Conservation (phyloP, 2,329 filamentous ascomycete genomes). For the Grosmannia clavigera region DNA sequence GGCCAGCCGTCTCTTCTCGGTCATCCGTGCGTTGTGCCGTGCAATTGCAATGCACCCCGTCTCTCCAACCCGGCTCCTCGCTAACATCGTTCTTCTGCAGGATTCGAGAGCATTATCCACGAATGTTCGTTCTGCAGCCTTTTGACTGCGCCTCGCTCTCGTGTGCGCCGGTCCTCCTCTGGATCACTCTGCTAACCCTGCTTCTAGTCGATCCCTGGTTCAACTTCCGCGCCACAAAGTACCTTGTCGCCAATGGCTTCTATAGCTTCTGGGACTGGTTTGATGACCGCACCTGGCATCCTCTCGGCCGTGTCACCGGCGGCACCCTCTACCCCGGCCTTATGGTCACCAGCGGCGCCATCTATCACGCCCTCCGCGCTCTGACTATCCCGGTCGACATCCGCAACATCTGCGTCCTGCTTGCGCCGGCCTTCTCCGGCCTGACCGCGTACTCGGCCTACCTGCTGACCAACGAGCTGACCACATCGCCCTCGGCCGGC, state of each 20-base stretch:
- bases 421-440: slow-evolving; percentile 88
- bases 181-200: slow-evolving; percentile 14
- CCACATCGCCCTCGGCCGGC: slow-evolving; percentile 84
- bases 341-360: slow-evolving; percentile 96
- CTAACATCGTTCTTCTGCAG: slow-evolving; percentile 27
- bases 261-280: slow-evolving; percentile 99
- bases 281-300: slow-evolving; percentile 99
- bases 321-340: slow-evolving; percentile 97
- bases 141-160: slow-evolving; percentile 10
- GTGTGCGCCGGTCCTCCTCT: slow-evolving; percentile 5
- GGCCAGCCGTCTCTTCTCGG: slow-evolving; percentile 90
- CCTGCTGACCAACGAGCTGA: slow-evolving; percentile 94
- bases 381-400: slow-evolving; percentile 92
- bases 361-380: slow-evolving; percentile 86
- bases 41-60: neutral
- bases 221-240: slow-evolving; percentile 98
- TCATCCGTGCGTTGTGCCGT: slow-evolving; percentile 63
- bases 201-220: slow-evolving; percentile 93
- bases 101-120: slow-evolving; percentile 98
- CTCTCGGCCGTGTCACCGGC: slow-evolving; percentile 92
- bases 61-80: slow-evolving; percentile 1
- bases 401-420: slow-evolving; percentile 94
- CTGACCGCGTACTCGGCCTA: slow-evolving; percentile 88
- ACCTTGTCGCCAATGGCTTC: slow-evolving; percentile 92
- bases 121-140: slow-evolving; percentile 61